Base-by-base conservation (phyloP, 306 rosid species). In the Corylus heterophylla region DNA sequence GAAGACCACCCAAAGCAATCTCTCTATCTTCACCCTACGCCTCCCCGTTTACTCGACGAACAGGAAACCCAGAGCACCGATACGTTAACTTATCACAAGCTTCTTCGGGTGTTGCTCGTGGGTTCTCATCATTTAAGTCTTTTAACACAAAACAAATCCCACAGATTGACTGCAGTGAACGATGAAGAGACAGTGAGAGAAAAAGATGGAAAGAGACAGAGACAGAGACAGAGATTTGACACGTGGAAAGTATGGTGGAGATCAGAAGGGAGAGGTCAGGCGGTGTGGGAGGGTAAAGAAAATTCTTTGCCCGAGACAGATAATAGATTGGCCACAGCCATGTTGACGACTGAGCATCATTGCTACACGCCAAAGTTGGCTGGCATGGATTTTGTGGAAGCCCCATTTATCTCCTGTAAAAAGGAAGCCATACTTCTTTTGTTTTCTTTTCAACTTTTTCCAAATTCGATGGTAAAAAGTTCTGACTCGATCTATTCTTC, bases 141-240 rank as follows among this genome's bases (percentile, higher is more conserved):
- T 50, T 2, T 42, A 42, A 42, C 52, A 56, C 88, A 71, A 78
- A 79, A 76, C 74, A 78, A 63, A 83, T 71, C 31, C 77, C 76
- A 73, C 25, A 56, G 74, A 75, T 74, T 68, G 85, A 81, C 89
- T 56, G 47, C 44, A 71, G 18, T 10, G 78, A 64, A 20, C 14
- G 1, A 37, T 7, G 37, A 10, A 22, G 42, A 22, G 56, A 25
- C 13, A 52, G 70, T 39, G 63, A 48, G 72, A 70, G 63, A 68
- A 10, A 80, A 59, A 20, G 42, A 18, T 70, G 35, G 67, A 61
- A 35, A 29, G 17, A 51, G 16, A 29, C 7, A 13, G 6, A 22
- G 56, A 54, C 25, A 22, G 45, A 20, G 25, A 54, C 59, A 55
- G 45, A 66, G 29, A 54, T 17, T 42, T 37, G 51, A 81, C 35